A percentile compares a stretch with the other conserved stretches of the same genome.
phyloP scores from a whole-genome alignment of 2,329 filamentous ascomycete genomes.

The Leptographium flavum region DNA sequence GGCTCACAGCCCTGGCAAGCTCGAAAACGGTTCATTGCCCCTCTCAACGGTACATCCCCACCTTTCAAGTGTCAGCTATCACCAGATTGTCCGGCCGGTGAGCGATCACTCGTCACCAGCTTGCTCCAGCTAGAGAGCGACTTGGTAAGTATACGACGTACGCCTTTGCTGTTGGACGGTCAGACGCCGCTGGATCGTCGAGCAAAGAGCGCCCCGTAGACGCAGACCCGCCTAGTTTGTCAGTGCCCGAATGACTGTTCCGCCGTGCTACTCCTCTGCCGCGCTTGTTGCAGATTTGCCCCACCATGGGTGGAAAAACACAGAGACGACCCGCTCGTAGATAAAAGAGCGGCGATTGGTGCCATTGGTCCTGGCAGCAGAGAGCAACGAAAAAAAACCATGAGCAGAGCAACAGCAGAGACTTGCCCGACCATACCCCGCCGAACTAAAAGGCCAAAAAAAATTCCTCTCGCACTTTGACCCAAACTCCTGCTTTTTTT shows the following conservation, averaged over 20 bases:
- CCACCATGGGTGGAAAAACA: neutral
- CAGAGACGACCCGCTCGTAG: neutral
- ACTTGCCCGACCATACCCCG: no score
- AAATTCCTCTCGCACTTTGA: constrained; percentile 8
- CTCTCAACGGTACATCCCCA: constrained; percentile 5
- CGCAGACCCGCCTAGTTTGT: neutral
- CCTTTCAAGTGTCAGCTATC: constrained; percentile 8
- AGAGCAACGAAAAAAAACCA: neutral
- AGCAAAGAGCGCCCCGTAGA: neutral
- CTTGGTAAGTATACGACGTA: no score
- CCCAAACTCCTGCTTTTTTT: constrained; percentile 4
- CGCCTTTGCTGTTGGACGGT: no score
- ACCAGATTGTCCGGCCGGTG: no score
- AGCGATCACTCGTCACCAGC: no score
- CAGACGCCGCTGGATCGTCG: no score
- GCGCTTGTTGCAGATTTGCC: neutral
- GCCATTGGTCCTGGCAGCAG: neutral
- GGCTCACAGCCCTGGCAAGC: no score
- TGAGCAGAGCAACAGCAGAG: neutral
- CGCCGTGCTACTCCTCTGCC: neutral
- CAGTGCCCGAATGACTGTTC: no score
- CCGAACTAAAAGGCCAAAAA: constrained; percentile 7
- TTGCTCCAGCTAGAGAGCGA: no score
- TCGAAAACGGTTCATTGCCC: no score
- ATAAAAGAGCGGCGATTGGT: neutral